Conservation (phyloP, 768 basidiomycete species). For the Sporobolomyces pararoseus region DNA sequence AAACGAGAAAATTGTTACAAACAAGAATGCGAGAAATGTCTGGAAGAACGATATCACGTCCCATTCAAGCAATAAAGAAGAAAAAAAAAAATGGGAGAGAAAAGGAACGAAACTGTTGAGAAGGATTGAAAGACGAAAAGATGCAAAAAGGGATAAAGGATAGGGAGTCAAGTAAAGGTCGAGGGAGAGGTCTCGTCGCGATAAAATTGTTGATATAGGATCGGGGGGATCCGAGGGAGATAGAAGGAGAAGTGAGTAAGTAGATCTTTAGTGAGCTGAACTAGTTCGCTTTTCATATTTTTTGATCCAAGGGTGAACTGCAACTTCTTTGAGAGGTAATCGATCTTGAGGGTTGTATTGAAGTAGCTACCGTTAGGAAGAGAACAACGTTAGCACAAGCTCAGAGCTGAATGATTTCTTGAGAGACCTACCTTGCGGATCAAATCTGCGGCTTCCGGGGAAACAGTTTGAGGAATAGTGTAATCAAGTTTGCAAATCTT, state of each 20-base stretch:
- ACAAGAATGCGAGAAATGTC: too few species aligned
- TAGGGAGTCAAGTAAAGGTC: too few species aligned
- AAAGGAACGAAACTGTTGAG: too few species aligned
- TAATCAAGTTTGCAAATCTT: constrained; percentile 86
- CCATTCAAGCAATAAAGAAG: too few species aligned
- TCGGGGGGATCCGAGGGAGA: too few species aligned
- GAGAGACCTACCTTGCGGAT: constrained; percentile 58
- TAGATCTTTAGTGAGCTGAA: neutral
- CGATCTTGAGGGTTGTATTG: constrained; percentile 70
- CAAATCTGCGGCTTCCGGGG: constrained; percentile 64
- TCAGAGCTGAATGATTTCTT: neutral
- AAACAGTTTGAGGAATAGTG: constrained; percentile 59
- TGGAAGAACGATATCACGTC: too few species aligned
- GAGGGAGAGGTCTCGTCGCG: too few species aligned
- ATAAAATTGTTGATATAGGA: too few species aligned
- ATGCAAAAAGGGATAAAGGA: too few species aligned
- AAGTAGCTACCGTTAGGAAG: constrained; percentile 73
- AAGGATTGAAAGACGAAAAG: too few species aligned
- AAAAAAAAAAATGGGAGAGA: too few species aligned
- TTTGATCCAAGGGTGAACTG: constrained; percentile 78
- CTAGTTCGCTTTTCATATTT: constrained; percentile 46
- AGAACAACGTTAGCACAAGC: neutral
- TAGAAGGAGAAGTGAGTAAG: neutral
- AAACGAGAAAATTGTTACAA: too few species aligned
- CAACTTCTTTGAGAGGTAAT: constrained; percentile 67